Percentiles rank a stretch among this genome's conserved stretches.
phyloP scores from a whole-genome alignment of 805 yeast species.

The Ogataea ramenticola region DNA sequence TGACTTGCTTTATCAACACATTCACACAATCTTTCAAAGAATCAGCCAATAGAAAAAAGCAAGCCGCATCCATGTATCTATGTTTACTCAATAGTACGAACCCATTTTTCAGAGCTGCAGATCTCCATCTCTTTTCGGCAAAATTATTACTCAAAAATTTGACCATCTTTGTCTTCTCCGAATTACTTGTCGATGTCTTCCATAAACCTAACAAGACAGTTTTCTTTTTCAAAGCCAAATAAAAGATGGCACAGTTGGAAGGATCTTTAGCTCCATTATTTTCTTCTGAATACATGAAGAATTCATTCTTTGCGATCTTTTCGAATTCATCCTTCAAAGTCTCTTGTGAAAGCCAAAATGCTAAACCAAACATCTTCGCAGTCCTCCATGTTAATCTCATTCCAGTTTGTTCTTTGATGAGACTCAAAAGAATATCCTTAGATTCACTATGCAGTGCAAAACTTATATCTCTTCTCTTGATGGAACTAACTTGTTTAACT shows the following conservation, averaged over 20 bases:
- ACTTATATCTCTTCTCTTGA: slow-evolving; percentile 51
- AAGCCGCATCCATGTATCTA: slow-evolving; percentile 80
- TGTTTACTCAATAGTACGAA: slow-evolving; percentile 86
- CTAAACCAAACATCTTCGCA: slow-evolving; percentile 53
- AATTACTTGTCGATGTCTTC: slow-evolving; percentile 68
- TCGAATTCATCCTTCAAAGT: slow-evolving; percentile 53
- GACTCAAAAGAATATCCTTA: slow-evolving; percentile 54
- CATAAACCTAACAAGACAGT: slow-evolving; percentile 74
- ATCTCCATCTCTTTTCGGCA: slow-evolving; percentile 64
- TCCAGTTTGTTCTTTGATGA: slow-evolving; percentile 36
- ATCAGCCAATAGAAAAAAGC: slow-evolving; percentile 75
- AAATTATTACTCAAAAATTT: slow-evolving; percentile 76
- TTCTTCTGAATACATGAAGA: slow-evolving; percentile 30
- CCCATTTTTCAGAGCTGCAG: slow-evolving; percentile 90
- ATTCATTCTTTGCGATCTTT: slow-evolving; percentile 64
- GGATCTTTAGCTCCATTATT: slow-evolving; percentile 57
- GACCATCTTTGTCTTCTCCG: slow-evolving; percentile 78
- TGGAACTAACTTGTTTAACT: not conserved
- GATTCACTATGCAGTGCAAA: slow-evolving; percentile 87
- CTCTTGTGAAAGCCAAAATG: slow-evolving; percentile 58
- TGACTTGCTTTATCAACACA: slow-evolving; percentile 60
- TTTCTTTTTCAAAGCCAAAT: slow-evolving; percentile 71
- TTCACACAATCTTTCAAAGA: slow-evolving; percentile 70
- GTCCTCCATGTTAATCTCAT: slow-evolving; percentile 50
- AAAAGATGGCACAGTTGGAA: slow-evolving; percentile 62